Percentiles rank a stretch among this genome's conserved stretches.
Conservation (phyloP, 2,329 filamentous ascomycete genomes). For the Rhinocladiella similis region DNA sequence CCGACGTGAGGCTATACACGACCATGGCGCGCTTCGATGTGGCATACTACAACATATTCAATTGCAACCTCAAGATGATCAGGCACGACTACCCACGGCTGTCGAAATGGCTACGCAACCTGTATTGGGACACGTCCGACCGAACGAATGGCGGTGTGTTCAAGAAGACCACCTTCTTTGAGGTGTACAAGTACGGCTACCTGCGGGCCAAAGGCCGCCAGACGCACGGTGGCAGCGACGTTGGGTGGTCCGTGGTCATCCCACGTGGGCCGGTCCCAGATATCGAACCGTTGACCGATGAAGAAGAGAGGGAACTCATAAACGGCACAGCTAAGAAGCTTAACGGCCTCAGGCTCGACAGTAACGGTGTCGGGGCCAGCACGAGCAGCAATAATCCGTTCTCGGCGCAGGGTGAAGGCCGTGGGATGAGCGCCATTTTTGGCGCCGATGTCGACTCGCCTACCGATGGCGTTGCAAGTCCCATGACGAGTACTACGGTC, state of each 20-base stretch:
- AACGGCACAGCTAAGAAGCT: constrained; percentile 14
- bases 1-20: constrained; percentile 70
- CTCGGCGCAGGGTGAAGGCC: constrained; percentile 16
- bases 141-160: constrained; percentile 45
- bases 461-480: constrained; percentile 6
- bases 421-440: constrained; percentile 21
- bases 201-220: constrained; percentile 21
- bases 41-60: constrained; percentile 81
- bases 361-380: neutral
- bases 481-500: constrained; percentile 8
- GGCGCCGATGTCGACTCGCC: constrained; percentile 21
- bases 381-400: constrained; percentile 17
- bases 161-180: constrained; percentile 46
- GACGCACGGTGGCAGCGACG: constrained; percentile 13
- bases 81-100: constrained; percentile 58
- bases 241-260: constrained; percentile 18
- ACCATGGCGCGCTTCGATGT: constrained; percentile 68
- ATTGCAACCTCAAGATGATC: constrained; percentile 66
- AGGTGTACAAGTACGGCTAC: constrained; percentile 33
- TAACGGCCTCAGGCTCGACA: constrained; percentile 11
- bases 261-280: constrained; percentile 27
- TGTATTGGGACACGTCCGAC: constrained; percentile 49
- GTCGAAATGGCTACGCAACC: constrained; percentile 46
- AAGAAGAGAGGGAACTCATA: constrained; percentile 26
- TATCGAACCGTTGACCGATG: constrained; percentile 28